Conservation (phyloP, 2,329 filamentous ascomycete species). For the Magnaporthiopsis incrustans region DNA sequence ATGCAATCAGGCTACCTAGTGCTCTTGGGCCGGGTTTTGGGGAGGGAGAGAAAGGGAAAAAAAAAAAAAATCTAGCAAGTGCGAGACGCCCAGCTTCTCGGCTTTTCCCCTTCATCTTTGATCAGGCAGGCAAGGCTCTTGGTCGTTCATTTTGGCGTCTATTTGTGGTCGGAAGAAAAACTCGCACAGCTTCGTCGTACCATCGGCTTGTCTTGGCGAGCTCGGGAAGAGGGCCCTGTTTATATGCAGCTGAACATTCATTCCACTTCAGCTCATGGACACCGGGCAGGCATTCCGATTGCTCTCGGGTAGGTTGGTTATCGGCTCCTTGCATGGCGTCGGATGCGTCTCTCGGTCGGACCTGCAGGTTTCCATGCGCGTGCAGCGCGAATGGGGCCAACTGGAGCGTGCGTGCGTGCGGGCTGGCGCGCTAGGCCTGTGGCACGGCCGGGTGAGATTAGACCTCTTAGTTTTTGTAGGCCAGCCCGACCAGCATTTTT, state of each 20-base stretch:
- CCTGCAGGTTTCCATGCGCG: background rate
- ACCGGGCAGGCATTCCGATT: background rate
- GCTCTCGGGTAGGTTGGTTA: background rate
- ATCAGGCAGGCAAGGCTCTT: background rate
- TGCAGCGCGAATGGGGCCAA: background rate
- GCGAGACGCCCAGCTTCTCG: background rate
- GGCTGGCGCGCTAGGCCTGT: no score
- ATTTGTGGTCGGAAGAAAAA: background rate
- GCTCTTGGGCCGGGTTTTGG: background rate
- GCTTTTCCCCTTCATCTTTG: background rate
- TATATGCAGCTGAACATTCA: background rate
- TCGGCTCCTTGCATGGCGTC: conserved; percentile 4
- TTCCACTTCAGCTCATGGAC: background rate
- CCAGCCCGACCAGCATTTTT: no score
- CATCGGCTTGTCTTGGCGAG: background rate
- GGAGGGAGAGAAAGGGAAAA: no score
- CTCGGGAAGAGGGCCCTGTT: background rate
- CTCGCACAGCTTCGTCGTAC: background rate
- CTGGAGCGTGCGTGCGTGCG: no score
- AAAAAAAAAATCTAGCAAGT: background rate
- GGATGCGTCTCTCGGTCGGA: background rate
- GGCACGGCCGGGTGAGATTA: no score
- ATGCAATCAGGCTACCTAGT: background rate
- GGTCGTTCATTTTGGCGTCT: no score
- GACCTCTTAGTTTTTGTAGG: no score